Conservation (phyloP, 2,329 filamentous ascomycete genomes). For the Talaromyces sp. region DNA sequence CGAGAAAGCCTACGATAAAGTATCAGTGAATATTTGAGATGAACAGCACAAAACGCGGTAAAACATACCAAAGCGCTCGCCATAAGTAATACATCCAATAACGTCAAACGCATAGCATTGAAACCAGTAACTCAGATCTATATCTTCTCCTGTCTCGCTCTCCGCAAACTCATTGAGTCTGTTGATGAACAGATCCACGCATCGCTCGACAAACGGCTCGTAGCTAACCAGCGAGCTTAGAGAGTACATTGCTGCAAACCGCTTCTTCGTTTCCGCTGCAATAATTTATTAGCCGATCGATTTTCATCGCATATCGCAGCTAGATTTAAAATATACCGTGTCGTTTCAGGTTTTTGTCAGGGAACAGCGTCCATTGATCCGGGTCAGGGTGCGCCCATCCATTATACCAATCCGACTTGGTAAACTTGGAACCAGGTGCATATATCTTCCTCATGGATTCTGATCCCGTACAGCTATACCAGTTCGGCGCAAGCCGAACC, state of each 20-base stretch:
- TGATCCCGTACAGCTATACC: conserved; percentile 11
- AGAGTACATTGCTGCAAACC: conserved; percentile 43
- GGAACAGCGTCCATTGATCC: conserved; percentile 27
- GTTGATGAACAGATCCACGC: conserved; percentile 36
- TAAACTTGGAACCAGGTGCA: conserved; percentile 12
- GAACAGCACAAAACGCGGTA: not conserved
- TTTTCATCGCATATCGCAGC: not conserved
- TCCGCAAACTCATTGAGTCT: conserved; percentile 35
- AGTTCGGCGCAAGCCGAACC: conserved; percentile 13
- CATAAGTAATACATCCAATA: conserved; percentile 48
- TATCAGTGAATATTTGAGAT: not conserved
- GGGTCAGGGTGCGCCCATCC: conserved; percentile 16
- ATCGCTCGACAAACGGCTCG: conserved; percentile 47
- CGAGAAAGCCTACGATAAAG: conserved; percentile 42
- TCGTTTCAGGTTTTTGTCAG: conserved; percentile 28
- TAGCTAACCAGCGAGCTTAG: conserved; percentile 47
- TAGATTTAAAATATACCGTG: conserved; percentile 26
- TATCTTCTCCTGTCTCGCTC: conserved; percentile 6
- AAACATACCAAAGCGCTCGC: conserved; percentile 22
- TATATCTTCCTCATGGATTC: conserved; percentile 14
- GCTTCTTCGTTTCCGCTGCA: conserved; percentile 30
- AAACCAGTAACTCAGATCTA: conserved; percentile 38
- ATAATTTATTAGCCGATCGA: not conserved
- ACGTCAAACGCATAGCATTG: conserved; percentile 38
- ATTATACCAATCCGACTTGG: conserved; percentile 16